Base-by-base conservation (phyloP, 495 filamentous ascomycete species). In the Penicillium crystallinum region DNA sequence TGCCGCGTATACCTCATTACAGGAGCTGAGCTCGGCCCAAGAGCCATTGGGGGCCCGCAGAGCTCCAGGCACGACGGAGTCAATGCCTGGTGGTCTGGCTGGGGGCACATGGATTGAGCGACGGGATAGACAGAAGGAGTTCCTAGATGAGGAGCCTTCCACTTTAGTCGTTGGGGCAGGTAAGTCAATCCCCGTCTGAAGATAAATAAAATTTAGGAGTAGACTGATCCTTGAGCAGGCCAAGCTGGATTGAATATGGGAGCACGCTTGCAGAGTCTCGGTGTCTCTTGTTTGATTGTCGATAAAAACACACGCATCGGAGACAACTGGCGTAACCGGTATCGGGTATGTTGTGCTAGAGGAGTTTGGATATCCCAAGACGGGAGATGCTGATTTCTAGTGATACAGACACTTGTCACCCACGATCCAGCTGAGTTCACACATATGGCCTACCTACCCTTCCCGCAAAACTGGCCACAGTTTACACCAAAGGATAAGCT, bases 401-500 rank as follows among this genome's bases (percentile, higher is more conserved):
- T 4, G 10, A n/a, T 23, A 12, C 23, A 66, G 61, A 62, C 63
- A 10, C 48, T 64, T 9, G 60, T 64, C 8, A 64, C 60, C 7
- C 60, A 91, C 57, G 87, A 90, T 45, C 83, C 87, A 0, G 81
- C 87, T 6, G 85, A 84, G 72, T 89, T 81, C 62, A 85, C 88
- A 44, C 87, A 91, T 61, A 66, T 90, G 67, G 84, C 88, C 1
- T 91, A 89, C 58, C 59, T 91, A 0, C 73, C 77, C 0, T 91
- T 90, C 54, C 87, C 88, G 0, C 69, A 77, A 1, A 77, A 74
- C 52, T 91, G 87, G 86, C 69, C 72, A 0, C 66, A 84, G 27
- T 88, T 85, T 58, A 87, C 85, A 0, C 88, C 88, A 0, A 90
- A 90, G 62, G 86, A 91, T 63, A 91, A 91, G 52, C 73, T 91